Evolutionary conservation across 148 eudicot species (phyloP).

Genomic region (Simmondsia chinensis): DNA sequence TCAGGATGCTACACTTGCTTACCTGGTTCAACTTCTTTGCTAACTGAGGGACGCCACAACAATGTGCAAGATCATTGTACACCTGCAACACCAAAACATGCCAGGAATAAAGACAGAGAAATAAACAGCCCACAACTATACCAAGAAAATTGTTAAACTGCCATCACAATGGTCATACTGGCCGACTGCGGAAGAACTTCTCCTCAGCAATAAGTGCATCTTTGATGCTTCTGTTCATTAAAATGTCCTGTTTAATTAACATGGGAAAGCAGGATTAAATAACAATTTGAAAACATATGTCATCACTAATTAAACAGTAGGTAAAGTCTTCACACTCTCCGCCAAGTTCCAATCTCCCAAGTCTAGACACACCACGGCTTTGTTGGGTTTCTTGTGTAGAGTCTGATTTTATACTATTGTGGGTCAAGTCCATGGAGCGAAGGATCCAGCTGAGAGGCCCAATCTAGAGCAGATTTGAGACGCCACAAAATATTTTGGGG

Average conservation of each 20-base stretch:
- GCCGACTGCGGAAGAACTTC: conserved; percentile 89
- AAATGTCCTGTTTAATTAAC: conserved; percentile 62
- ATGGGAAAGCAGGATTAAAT: conserved; percentile 2
- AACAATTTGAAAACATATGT: neutral
- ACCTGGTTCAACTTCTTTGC: conserved; percentile 99
- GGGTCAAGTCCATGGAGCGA: no score
- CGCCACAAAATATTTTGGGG: no score
- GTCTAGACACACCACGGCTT: no score
- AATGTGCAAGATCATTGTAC: conserved; percentile 85
- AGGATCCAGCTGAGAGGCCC: no score
- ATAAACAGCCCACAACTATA: neutral
- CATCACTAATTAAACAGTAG: no score
- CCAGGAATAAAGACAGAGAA: neutral
- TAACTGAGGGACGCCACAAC: conserved; percentile 89
- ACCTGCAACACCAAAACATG: conserved; percentile 37
- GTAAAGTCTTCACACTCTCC: no score
- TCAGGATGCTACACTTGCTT: neutral
- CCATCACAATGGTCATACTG: conserved; percentile 36
- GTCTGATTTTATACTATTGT: no score
- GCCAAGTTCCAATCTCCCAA: no score
- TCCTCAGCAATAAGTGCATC: conserved; percentile 95
- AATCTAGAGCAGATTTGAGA: no score
- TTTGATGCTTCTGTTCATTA: conserved; percentile 63
- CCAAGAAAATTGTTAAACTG: neutral
- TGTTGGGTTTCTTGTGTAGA: no score